Evolutionary conservation across 495 filamentous ascomycete species (phyloP), one percentile per base, ranked within the genome.

Genomic region (Neurospora sp.): DNA sequence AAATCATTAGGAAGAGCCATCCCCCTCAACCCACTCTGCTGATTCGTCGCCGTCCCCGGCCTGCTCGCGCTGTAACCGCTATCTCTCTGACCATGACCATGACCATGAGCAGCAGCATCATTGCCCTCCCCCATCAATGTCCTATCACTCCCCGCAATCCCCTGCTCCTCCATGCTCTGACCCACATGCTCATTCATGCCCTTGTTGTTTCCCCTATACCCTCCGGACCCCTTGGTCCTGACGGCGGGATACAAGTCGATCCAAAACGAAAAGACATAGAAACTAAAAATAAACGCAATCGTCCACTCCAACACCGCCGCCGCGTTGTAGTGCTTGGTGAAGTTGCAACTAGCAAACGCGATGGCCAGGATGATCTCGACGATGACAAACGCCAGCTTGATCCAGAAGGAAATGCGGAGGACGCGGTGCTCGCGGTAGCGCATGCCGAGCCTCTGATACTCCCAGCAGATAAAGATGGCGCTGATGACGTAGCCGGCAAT

Each of bases 221-320:
- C 70, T 1, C 70, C 44, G 7, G 18, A 18, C 41, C 59, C 70
- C 68, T 90, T 91, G 4, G 88, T 93, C 16, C 87, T 85, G 3
- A 92, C 85, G 22, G 94, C 93, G 0, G 96, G 96, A 70, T 93
- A 83, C 44, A 99, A 85, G 79, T 99, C 96, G 77, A 98, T 83
- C 71, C 92, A 88, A 83, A 97, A 98, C 45, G 92, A 94, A 68
- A 97, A 87, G 53, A 97, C 84, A 80, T 96, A 98, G 77, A 93
- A 91, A 10, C 91, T 94, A 83, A 97, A 99, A 74, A 98, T 85
- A 75, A 98, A 90, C 31, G 94, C 90, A 73, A 99, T 91, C 70
- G 90, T 74, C 94, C 94, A 98, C 78, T 86, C 85, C 39, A 93
- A 78, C 18, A 91, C 83, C 0, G 90, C 90, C 18, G 85, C 89